These are phyloP conservation scores for Neurospora hispaniola DNA, from an alignment of 495 filamentous ascomycete genomes.

Conservation along the genomic window DNA sequence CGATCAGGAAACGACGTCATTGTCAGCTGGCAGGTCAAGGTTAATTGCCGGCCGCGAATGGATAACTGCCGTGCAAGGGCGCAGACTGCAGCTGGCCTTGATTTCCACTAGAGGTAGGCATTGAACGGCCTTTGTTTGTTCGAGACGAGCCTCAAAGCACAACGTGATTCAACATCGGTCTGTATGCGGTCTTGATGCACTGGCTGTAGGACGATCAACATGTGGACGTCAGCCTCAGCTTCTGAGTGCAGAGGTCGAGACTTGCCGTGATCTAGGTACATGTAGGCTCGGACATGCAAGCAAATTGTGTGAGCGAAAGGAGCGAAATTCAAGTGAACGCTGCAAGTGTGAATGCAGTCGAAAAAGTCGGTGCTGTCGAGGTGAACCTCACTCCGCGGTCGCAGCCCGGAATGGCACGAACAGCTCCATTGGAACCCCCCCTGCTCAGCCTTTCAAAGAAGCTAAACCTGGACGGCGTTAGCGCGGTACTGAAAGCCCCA, in stretches of 20 bases:
- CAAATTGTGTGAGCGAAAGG: not conserved
- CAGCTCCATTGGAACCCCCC: not conserved
- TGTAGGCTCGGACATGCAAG: not conserved
- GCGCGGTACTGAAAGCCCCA: not conserved
- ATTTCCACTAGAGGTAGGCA: not conserved
- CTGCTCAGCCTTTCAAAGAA: not conserved
- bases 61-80: not conserved
- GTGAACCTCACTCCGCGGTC: not conserved
- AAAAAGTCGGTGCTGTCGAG: not conserved
- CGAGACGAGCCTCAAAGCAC: not conserved
- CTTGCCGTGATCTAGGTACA: not conserved
- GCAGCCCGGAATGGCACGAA: no score
- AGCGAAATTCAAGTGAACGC: not conserved
- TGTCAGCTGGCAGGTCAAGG: conserved; percentile 10
- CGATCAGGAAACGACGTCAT: conserved; percentile 18
- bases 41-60: not conserved
- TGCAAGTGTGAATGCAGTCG: not conserved
- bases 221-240: not conserved
- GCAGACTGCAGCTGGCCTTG: not conserved
- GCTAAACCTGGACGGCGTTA: not conserved
- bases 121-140: not conserved
- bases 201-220: not conserved
- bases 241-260: not conserved
- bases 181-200: not conserved
- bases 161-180: not conserved